Evolutionary conservation across 331 rosid genomes (phyloP).

Genomic region (Cucumis variabilis): DNA sequence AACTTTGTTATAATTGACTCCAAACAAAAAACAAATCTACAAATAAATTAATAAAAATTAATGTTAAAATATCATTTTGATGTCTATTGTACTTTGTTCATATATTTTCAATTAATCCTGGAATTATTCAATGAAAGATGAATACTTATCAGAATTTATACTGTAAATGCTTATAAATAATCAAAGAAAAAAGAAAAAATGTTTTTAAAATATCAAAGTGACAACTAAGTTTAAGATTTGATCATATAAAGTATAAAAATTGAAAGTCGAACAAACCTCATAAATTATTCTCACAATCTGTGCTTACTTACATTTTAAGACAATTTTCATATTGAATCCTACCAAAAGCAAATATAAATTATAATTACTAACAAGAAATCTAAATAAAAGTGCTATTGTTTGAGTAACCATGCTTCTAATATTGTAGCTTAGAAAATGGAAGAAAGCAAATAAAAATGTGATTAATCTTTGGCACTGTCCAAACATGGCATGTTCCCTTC

Average conservation of each 20-base stretch:
- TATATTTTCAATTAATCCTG: too few species aligned
- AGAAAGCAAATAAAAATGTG: slow-evolving; percentile 35
- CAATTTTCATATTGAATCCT: background rate
- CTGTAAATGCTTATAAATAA: too few species aligned
- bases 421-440: background rate
- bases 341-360: background rate
- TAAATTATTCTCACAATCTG: too few species aligned
- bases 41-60: background rate
- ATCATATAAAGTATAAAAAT: too few species aligned
- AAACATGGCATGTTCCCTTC: slow-evolving; percentile 46
- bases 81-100: too few species aligned
- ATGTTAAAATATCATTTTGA: too few species aligned
- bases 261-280: too few species aligned
- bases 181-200: too few species aligned
- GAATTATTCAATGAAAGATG: too few species aligned
- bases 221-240: too few species aligned
- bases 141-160: too few species aligned
- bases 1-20: background rate
- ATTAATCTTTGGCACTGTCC: slow-evolving; percentile 49
- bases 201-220: too few species aligned
- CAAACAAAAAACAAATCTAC: background rate
- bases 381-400: background rate
- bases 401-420: background rate
- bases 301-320: background rate
- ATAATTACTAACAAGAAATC: background rate